Evolutionary conservation across 202 grass and related monocot species (phyloP).

Genomic region (Setaria viridis): DNA sequence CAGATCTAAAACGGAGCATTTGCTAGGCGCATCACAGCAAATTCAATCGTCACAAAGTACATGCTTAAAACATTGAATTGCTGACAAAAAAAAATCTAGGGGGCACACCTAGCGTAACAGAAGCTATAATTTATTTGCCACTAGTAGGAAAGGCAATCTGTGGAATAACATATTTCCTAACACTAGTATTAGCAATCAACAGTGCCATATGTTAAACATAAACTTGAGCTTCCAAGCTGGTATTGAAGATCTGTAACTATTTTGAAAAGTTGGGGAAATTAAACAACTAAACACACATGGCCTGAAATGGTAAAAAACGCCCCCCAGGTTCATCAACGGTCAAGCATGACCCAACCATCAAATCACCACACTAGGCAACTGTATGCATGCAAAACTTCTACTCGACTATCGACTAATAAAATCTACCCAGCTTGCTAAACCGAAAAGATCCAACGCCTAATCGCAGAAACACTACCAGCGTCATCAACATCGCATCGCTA

Average conservation of each 20-base stretch:
- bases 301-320: not conserved
- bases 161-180: not conserved
- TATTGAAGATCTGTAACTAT: not conserved
- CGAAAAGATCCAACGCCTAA: not conserved
- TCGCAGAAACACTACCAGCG: not conserved
- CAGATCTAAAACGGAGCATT: not conserved
- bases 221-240: not conserved
- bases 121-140: not conserved
- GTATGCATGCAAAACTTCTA: not conserved
- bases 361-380: too few species aligned
- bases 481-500: not conserved
- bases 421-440: not conserved
- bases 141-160: not conserved
- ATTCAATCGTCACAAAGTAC: not conserved
- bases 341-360: not conserved
- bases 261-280: not conserved
- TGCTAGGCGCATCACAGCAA: not conserved
- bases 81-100: too few species aligned
- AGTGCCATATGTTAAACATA: not conserved
- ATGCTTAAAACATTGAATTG: not conserved
- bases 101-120: not conserved
- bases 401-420: not conserved
- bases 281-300: not conserved
- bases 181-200: not conserved
- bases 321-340: not conserved